phyloP scores from a whole-genome alignment of 805 yeast genomes.

The Lipomyces chichibuensis region DNA sequence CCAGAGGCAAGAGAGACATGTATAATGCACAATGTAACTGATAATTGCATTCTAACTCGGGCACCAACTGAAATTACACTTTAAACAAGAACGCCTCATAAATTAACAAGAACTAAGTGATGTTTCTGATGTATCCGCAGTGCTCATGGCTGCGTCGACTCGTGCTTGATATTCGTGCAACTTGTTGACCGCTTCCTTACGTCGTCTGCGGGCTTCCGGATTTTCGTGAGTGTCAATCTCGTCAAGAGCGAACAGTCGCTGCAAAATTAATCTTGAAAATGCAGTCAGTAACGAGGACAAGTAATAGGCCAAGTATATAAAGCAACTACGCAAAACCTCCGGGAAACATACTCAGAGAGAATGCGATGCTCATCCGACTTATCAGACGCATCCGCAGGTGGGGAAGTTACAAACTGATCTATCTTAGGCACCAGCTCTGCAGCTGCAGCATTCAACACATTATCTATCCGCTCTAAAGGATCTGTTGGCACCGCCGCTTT shows the following conservation, averaged over 20 bases:
- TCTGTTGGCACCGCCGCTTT: conserved; percentile 16
- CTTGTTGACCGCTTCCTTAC: conserved; percentile 38
- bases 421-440: conserved; percentile 32
- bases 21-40: not conserved
- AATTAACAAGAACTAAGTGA: not conserved
- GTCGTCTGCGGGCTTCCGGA: conserved; percentile 36
- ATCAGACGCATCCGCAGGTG: conserved; percentile 17
- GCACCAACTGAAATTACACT: not conserved
- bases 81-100: not conserved
- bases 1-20: not conserved
- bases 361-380: conserved; percentile 23
- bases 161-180: conserved; percentile 38
- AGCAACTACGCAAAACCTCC: not conserved
- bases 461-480: conserved; percentile 30
- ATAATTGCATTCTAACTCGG: not conserved
- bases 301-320: not conserved
- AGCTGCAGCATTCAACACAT: conserved; percentile 18
- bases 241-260: conserved; percentile 36
- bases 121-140: not conserved
- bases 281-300: not conserved
- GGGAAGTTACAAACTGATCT: conserved; percentile 18
- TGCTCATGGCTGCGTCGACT: conserved; percentile 32
- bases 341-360: conserved; percentile 27
- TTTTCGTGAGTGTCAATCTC: conserved; percentile 38
- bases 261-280: conserved; percentile 31